Evolutionary conservation across 345 rosid genomes (phyloP), one percentile per base, ranked within the genome.

Genomic region (Pugionium cornutum): DNA sequence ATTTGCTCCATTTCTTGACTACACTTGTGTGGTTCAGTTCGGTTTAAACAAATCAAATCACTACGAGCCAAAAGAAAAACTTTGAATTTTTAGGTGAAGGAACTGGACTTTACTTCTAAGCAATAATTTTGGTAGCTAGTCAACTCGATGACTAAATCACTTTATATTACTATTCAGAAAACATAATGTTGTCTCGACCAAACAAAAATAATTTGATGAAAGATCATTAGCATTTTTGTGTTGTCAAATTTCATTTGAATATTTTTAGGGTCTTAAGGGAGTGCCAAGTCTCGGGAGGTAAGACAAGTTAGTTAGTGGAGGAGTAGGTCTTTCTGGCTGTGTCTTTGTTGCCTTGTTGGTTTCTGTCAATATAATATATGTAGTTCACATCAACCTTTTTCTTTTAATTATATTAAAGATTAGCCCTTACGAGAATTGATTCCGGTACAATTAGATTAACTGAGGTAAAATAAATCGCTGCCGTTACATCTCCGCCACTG

Each of bases 271-370:
- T 57, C 42, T 29, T 37, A 11, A 59, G 62, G 26, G 42, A 44
- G 46, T 18, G n/a, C 69, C 69, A 57, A 57, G 59, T 57, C 53
- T 64, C 34, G 41, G 66, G 66, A 66, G 26, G 52, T 52, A 72
- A 66, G 67, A 73, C 49, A 59, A 59, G 62, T 58, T 18, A 18
- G 18, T 18, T 68, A 73, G 72, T 60, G 77, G 77, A 73, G 30
- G 70, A 64, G 72, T 58, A 66, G 72, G 66, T 66, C 67, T 65
- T 58, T 58, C 58, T 64, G 66, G 70, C 64, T 40, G 58, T 48
- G 70, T 72, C 50, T 70, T 53, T 59, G 18, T 18, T 18, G 18
- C 18, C 18, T 18, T 18, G 18, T 62, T 57, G 64, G 64, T 9
- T 69, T 58, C 70, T 65, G 66, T 72, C 58, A 18, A 18, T 18